Base-by-base conservation (phyloP, 2,329 filamentous ascomycete genomes). In the Neofusicoccum sp. region DNA sequence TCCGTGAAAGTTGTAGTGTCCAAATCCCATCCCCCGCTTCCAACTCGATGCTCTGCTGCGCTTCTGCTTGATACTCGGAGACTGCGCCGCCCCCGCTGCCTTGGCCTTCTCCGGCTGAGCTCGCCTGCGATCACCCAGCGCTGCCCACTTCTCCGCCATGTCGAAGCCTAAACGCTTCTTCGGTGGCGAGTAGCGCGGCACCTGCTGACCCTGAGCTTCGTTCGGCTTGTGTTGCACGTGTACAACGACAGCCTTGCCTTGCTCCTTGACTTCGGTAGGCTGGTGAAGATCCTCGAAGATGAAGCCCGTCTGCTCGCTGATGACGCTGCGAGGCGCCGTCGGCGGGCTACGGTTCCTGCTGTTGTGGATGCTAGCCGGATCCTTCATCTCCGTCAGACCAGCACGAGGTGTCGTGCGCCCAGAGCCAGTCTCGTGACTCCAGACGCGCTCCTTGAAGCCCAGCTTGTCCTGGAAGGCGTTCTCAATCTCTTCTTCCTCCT, bases 401-500 rank as follows among this genome's bases (percentile, higher is more conserved):
- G 75, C 75, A 63, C 82, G 79, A 63, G 81, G 78, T 61, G 79
- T 78, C 61, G 82, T 75, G 61, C 78, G 77, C 61, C 78, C 78
- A 61, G 73, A 75, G 33, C 72, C 77, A 67, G 63, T 71, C 62
- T 73, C 69, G 64, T 76, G 67, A 62, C 73, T 67, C 65, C 69
- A 63, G 54, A 69, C 66, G 67, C 75, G 76, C 62, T 76, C 72
- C 36, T 74, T 70, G 38, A 58, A 63, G 16, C 54, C 48, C 33
- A 60, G 49, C 58, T 71, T 69, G 61, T 66, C 65, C 68, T 72
- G 74, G 53, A 70, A 65, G 58, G 58, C 66, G 41, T 88, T 85
- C 68, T 88, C 84, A 36, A 82, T 80, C 65, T 89, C 87, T 70
- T 95, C 92, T 58, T 98, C 93, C 73, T 98, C 93, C 74, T 98